Percentiles rank a stretch among this genome's conserved stretches.
Evolutionary conservation across 1,139 yeast species (phyloP).

Genomic region (Nakaseomyces kungkrabaensis): DNA sequence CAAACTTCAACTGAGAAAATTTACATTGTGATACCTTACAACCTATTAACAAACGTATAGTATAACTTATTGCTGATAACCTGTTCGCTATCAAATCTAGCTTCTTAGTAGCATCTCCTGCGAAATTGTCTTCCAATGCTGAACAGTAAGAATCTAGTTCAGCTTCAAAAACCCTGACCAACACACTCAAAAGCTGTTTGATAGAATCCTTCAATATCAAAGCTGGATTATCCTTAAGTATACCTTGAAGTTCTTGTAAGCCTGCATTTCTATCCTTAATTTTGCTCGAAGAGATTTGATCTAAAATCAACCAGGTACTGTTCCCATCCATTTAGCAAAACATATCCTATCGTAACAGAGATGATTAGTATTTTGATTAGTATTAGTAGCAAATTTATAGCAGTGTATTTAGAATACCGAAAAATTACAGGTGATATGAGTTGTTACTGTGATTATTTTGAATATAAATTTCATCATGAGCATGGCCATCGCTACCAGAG

Average conservation of each 20-base stretch:
- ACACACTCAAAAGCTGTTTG: constrained; percentile 29
- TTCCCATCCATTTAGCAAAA: neutral
- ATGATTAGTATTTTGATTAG: too few species aligned
- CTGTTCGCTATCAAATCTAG: constrained; percentile 33
- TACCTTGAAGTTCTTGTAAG: constrained; percentile 33
- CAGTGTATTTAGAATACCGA: too few species aligned
- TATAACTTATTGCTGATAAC: constrained; percentile 35
- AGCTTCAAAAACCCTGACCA: constrained; percentile 35
- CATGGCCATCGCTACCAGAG: too few species aligned
- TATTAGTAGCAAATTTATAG: too few species aligned
- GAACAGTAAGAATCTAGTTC: constrained; percentile 35
- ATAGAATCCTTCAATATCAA: constrained; percentile 19
- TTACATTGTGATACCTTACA: constrained; percentile 17
- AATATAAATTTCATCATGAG: too few species aligned
- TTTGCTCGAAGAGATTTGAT: constrained; percentile 36
- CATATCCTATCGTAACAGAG: neutral
- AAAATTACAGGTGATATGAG: too few species aligned
- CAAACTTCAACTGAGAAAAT: constrained; percentile 17
- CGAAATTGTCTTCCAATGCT: constrained; percentile 3
- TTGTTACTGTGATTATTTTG: too few species aligned
- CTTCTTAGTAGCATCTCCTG: constrained; percentile 14
- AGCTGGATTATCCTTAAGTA: constrained; percentile 20
- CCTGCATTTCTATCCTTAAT: constrained; percentile 48
- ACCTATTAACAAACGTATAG: constrained; percentile 25
- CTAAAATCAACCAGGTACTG: constrained; percentile 13